phyloP scores from a whole-genome alignment of 2,329 filamentous ascomycete species.

The Didymella pinodella region DNA sequence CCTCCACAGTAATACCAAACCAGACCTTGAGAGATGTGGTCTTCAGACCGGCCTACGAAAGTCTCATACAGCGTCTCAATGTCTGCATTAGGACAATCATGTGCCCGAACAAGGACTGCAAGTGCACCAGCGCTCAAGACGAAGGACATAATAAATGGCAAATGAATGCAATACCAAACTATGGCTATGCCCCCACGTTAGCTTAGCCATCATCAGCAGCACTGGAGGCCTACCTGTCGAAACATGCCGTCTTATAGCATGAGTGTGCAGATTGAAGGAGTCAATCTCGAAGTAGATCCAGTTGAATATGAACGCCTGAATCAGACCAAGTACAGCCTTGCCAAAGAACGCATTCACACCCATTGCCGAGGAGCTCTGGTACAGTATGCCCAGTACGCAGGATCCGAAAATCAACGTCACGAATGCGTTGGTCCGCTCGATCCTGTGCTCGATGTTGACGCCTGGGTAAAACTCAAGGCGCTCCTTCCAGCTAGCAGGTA shows the following conservation, averaged over 20 bases:
- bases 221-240: conserved; percentile 49
- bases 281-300: conserved; percentile 73
- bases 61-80: conserved; percentile 59
- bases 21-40: conserved; percentile 61
- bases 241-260: conserved; percentile 66
- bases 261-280: conserved; percentile 62
- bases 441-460: conserved; percentile 71
- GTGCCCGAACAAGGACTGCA: conserved; percentile 65
- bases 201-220: neutral
- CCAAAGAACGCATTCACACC: conserved; percentile 68
- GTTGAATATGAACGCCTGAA: conserved; percentile 67
- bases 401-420: conserved; percentile 71
- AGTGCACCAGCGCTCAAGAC: conserved; percentile 67
- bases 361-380: conserved; percentile 61
- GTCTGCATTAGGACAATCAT: conserved; percentile 61
- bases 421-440: conserved; percentile 70
- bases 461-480: conserved; percentile 68
- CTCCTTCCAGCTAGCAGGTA: conserved; percentile 35
- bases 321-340: conserved; percentile 66
- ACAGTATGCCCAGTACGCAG: conserved; percentile 68
- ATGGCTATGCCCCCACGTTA: conserved; percentile 51
- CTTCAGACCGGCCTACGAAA: conserved; percentile 60
- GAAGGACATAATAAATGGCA: conserved; percentile 70
- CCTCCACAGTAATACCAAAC: conserved; percentile 72
- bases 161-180: conserved; percentile 64